Base-by-base conservation (phyloP, 1,284 basidiomycete genomes). In the Cerioporus squamosus region DNA sequence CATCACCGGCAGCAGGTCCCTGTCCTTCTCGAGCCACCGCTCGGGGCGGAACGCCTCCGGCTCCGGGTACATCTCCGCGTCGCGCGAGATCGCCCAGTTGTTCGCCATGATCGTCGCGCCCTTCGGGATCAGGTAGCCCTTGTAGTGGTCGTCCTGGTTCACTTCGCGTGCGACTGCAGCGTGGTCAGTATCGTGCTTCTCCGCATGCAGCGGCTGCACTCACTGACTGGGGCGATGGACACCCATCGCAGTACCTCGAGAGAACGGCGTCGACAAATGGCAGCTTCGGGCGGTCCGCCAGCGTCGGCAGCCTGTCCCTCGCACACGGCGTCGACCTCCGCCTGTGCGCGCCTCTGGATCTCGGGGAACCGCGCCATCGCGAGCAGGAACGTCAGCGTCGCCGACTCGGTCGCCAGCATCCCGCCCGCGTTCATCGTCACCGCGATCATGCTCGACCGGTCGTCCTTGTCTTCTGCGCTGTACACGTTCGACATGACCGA, bases 201-300 rank as follows among this genome's bases (percentile, higher is more conserved):
- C n/a, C 9, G 10, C 29, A 5, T 7, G 9, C 14, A 36, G 17
- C 10, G 1, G 9, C 20, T 12, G n/a, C 23, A 61, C 62, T 56
- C 39, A 64, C 68, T 62, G 24, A 68, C 52, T n/a, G 69, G 65
- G 14, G 63, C 65, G 47, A 74, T 69, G n/a, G 72, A 70, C 42
- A 70, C 64, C 73, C 74, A 76, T 10, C 74, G 66, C 38, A 74
- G 54, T 12, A 71, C 68, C 57, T 78, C 77, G 45, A 63, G 3
- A 76, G 61, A 3, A 74, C 53, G 1, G 70, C 72, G 33, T 68
- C 60, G 36, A 75, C 59, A 58, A 72, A 76, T 1, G 74, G 72
- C 46, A 77, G 56, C 4, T 47, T 51, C 22, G 63, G 53, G 22
- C 68, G 53, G 55, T 78, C 76, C 10, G 66, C 66, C 42, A 75